Evolutionary conservation across 2,329 filamentous ascomycete species (phyloP).

Genomic region (Pseudogymnoascus sp.): DNA sequence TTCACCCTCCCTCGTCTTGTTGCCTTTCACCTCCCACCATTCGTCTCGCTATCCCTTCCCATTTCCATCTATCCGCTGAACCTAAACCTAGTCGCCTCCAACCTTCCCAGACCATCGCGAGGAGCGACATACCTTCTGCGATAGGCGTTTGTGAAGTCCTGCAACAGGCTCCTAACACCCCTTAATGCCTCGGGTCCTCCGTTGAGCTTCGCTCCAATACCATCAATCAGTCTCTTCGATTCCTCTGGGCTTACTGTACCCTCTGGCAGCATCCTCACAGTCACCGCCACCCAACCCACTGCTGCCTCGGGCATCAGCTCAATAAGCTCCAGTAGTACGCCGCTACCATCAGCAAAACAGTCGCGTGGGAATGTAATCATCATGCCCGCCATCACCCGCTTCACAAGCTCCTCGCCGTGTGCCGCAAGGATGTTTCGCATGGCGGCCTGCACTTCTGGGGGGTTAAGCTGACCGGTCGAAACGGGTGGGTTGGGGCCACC

Average conservation of each 20-base stretch:
- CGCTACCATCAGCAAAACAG: constrained; percentile 90
- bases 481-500: constrained; percentile 67
- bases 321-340: constrained; percentile 83
- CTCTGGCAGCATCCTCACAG: constrained; percentile 73
- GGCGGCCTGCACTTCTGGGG: constrained; percentile 62
- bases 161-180: constrained; percentile 76
- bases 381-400: constrained; percentile 91
- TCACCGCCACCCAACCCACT: constrained; percentile 73
- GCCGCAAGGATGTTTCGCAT: constrained; percentile 64
- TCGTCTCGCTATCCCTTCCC: not conserved
- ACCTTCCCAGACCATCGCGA: constrained; percentile 76
- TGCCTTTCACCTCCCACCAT: not conserved
- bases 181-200: constrained; percentile 55
- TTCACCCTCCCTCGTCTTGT: not conserved
- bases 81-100: constrained; percentile 82
- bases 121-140: constrained; percentile 92
- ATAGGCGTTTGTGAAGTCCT: constrained; percentile 96
- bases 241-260: constrained; percentile 77
- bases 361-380: constrained; percentile 98
- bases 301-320: constrained; percentile 77
- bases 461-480: constrained; percentile 51
- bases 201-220: constrained; percentile 71
- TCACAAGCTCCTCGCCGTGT: constrained; percentile 72
- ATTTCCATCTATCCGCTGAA: constrained; percentile 42
- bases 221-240: constrained; percentile 70